Percentiles rank a stretch among this genome's conserved stretches.
Evolutionary conservation across 768 basidiomycete species (phyloP).

Genomic region (Termitomyces sp.): DNA sequence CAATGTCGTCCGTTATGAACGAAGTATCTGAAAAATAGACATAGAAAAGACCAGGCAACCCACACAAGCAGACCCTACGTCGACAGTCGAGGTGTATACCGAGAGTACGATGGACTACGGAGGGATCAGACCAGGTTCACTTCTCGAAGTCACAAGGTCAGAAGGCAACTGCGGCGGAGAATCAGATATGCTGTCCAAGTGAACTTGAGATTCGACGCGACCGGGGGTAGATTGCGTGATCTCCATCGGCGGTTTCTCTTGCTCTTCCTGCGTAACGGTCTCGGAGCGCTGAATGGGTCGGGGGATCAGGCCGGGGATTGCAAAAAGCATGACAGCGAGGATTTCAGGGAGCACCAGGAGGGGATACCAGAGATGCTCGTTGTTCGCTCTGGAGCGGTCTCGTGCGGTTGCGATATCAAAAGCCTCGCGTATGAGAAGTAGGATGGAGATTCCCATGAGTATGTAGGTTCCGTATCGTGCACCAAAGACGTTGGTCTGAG

Average conservation of each 20-base stretch:
- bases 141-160: neutral
- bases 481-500: neutral
- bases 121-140: neutral
- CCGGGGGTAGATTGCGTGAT: neutral
- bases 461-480: neutral
- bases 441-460: neutral
- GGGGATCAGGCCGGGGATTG: slow-evolving; percentile 2
- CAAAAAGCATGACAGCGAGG: slow-evolving; percentile 3
- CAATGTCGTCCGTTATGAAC: neutral
- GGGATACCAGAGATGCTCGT: slow-evolving; percentile 8
- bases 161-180: neutral
- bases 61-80: no score
- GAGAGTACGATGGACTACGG: neutral
- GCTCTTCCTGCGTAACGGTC: neutral
- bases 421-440: slow-evolving; percentile 2
- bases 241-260: neutral
- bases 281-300: neutral
- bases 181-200: neutral
- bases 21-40: neutral
- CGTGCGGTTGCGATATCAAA: neutral
- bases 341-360: slow-evolving; percentile 1
- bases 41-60: neutral
- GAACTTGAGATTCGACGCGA: neutral
- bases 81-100: neutral
- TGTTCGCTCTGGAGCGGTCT: slow-evolving; percentile 1